phyloP scores from a whole-genome alignment of 2,329 filamentous ascomycete species.

The Arthrobotrys conoides region DNA sequence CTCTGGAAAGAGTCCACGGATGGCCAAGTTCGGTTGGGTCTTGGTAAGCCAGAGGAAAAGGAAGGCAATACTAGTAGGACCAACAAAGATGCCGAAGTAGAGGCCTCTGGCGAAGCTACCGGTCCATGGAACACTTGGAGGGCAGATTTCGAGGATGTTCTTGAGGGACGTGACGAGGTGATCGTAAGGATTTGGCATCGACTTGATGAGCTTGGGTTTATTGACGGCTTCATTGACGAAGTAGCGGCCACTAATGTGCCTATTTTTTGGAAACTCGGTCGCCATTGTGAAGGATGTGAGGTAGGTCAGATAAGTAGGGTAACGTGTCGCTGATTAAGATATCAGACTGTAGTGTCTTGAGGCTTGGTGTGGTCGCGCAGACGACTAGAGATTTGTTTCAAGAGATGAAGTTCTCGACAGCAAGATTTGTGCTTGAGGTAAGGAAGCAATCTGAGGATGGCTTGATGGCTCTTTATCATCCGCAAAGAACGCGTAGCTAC shows the following conservation, averaged over 20 bases:
- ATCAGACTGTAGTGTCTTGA: background rate
- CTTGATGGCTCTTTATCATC: background rate
- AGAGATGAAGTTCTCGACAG: too few relatives aligned
- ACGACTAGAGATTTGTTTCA: background rate
- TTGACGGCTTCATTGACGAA: conserved; percentile 54
- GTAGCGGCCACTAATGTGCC: conserved; percentile 37
- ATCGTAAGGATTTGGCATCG: conserved; percentile 15
- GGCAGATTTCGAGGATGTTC: conserved; percentile 36
- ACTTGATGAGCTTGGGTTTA: conserved; percentile 14
- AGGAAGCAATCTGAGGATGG: background rate
- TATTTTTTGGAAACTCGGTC: conserved; percentile 18
- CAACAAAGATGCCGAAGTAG: conserved; percentile 69
- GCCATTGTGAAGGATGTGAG: background rate
- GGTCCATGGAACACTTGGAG: conserved; percentile 42
- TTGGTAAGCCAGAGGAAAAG: conserved; percentile 71
- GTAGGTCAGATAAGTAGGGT: background rate
- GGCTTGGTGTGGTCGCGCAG: background rate
- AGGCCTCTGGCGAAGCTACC: conserved; percentile 52
- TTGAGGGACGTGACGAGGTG: conserved; percentile 39
- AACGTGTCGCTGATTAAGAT: background rate
- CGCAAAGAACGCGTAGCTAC: background rate
- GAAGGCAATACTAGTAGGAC: conserved; percentile 73
- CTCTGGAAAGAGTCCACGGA: conserved; percentile 68
- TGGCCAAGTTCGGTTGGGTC: conserved; percentile 68
- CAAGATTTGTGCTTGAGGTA: too few relatives aligned